phyloP scores from a whole-genome alignment of 257 asterid species.

The Perilla frutescens region DNA sequence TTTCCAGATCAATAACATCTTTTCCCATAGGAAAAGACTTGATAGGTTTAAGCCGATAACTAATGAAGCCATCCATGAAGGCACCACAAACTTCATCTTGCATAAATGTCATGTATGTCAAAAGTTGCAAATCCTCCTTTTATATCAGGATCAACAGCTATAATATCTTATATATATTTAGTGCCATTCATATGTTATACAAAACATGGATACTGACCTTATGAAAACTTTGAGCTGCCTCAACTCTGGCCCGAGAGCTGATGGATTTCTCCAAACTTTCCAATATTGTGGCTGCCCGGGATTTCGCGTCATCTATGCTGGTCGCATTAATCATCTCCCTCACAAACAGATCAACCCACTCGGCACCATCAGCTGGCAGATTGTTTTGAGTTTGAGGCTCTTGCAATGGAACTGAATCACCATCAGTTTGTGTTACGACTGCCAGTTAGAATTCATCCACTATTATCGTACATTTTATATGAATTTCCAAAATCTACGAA shows the following conservation, averaged over 20 bases:
- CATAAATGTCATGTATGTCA: not conserved
- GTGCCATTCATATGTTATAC: not conserved
- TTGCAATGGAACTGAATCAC: constrained; percentile 40
- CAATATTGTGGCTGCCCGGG: constrained; percentile 63
- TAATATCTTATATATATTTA: not conserved
- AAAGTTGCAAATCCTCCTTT: constrained; percentile 9
- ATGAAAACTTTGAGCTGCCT: constrained; percentile 54
- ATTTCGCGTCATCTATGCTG: constrained; percentile 73
- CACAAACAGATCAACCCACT: constrained; percentile 83
- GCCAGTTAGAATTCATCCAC: constrained; percentile 30
- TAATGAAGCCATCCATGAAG: not conserved
- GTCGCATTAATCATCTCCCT: constrained; percentile 66
- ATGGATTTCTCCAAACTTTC: constrained; percentile 75
- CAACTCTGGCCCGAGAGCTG: constrained; percentile 46
- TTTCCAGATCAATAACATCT: not conserved
- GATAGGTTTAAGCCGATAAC: not conserved
- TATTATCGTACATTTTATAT: constrained; percentile 4
- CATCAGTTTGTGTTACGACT: constrained; percentile 46
- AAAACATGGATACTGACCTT: constrained; percentile 49
- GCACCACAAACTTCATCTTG: not conserved
- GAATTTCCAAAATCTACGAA: constrained; percentile 25
- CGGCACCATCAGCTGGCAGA: constrained; percentile 63
- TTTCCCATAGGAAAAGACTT: not conserved
- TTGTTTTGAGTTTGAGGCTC: constrained; percentile 48
- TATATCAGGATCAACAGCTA: not conserved